Evolutionary conservation across 106 monocot genomes (phyloP).

Genomic region (Dactylorhiza incarnata): DNA sequence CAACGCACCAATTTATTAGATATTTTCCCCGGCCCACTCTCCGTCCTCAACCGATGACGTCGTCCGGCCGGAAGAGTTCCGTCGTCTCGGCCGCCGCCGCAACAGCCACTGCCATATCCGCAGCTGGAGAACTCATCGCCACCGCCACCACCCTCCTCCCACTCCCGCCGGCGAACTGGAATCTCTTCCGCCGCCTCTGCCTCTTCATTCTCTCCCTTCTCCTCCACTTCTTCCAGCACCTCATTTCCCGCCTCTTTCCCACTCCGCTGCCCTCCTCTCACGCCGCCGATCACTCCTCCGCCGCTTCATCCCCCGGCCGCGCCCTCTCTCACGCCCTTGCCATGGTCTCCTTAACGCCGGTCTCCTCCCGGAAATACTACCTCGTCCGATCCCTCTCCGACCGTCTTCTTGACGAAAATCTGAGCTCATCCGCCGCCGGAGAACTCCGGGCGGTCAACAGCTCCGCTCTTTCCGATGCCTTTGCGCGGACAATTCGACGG

Average conservation of each 20-base stretch:
- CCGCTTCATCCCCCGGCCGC: slow-evolving; percentile 25
- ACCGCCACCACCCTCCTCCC: slow-evolving; percentile 1
- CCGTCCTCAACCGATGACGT: not conserved
- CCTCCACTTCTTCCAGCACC: slow-evolving; percentile 13
- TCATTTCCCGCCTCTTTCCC: not conserved
- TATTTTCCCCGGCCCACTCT: not conserved
- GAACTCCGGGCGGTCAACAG: slow-evolving; percentile 21
- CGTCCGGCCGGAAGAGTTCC: not conserved
- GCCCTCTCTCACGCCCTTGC: slow-evolving; percentile 48
- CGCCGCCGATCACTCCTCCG: slow-evolving; percentile 4
- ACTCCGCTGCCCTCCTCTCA: not conserved
- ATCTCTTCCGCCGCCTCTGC: slow-evolving; percentile 11
- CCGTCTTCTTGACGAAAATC: slow-evolving; percentile 54
- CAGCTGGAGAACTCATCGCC: not conserved
- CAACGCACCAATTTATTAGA: too few relatives aligned
- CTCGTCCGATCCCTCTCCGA: slow-evolving; percentile 56
- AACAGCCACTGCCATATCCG: not conserved
- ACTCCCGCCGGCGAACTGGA: slow-evolving; percentile 1
- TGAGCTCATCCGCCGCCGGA: slow-evolving; percentile 8
- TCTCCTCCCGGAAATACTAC: slow-evolving; percentile 60
- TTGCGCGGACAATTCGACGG: slow-evolving; percentile 29
- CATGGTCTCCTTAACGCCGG: slow-evolving; percentile 38
- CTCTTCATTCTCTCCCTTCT: slow-evolving; percentile 4
- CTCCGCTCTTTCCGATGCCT: slow-evolving; percentile 26
- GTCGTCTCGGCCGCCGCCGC: not conserved